Evolutionary conservation across 1,139 yeast species (phyloP).

Genomic region (Pichia sp.): DNA sequence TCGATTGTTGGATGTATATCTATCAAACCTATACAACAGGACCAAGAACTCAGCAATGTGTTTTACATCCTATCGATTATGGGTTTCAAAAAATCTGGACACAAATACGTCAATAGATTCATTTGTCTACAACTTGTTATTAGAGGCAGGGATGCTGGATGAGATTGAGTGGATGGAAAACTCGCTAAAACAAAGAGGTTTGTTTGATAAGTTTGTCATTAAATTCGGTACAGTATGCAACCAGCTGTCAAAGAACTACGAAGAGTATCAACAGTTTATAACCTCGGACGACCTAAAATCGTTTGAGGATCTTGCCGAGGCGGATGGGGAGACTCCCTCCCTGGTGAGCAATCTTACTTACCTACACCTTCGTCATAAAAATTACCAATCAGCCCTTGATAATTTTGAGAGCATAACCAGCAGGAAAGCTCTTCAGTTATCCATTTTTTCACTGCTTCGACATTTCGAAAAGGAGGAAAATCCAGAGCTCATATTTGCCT

Average conservation of each 20-base stretch:
- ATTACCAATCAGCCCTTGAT: slow-evolving; percentile 10
- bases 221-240: slow-evolving; percentile 12
- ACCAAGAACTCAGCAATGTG: slow-evolving; percentile 19
- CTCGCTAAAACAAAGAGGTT: slow-evolving; percentile 10
- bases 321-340: slow-evolving; percentile 8
- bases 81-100: slow-evolving; percentile 18
- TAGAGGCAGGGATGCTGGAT: slow-evolving; percentile 14
- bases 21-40: slow-evolving; percentile 14
- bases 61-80: slow-evolving; percentile 20
- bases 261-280: slow-evolving; percentile 7
- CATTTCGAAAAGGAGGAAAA: slow-evolving; percentile 15
- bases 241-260: slow-evolving; percentile 6
- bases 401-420: slow-evolving; percentile 7
- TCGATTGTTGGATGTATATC: slow-evolving; percentile 15
- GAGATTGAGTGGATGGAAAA: slow-evolving; percentile 20
- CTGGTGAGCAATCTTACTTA: slow-evolving; percentile 15
- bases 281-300: slow-evolving; percentile 3
- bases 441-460: slow-evolving; percentile 9
- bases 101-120: slow-evolving; percentile 20
- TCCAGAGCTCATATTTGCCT: slow-evolving; percentile 11
- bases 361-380: slow-evolving; percentile 13
- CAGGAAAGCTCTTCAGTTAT: slow-evolving; percentile 8
- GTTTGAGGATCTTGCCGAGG: slow-evolving; percentile 4
- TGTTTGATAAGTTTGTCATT: slow-evolving; percentile 10
- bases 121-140: slow-evolving; percentile 16